phyloP scores from a whole-genome alignment of 495 filamentous ascomycete genomes.

The Hyphodiscus hymeniophilus region DNA sequence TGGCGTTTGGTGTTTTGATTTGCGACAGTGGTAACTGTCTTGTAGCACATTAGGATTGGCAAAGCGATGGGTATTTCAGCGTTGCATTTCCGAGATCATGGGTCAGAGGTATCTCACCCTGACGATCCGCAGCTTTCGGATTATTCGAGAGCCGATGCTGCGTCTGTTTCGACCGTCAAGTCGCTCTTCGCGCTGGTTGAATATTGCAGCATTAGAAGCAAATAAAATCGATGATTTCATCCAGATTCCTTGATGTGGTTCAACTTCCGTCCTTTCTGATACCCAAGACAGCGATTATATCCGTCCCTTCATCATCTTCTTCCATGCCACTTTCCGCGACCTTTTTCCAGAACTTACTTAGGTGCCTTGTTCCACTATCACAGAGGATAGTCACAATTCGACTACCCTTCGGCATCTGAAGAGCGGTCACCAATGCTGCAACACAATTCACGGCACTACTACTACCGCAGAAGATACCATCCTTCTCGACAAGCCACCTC shows the following conservation, averaged over 20 bases:
- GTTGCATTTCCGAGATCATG: background rate
- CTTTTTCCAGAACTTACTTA: slow-evolving; percentile 90
- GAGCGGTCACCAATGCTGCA: slow-evolving; percentile 73
- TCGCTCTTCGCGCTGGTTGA: no score
- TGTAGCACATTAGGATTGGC: slow-evolving; percentile 1
- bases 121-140: background rate
- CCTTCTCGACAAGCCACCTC: slow-evolving; percentile 87
- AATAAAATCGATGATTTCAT: background rate
- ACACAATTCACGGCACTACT: slow-evolving; percentile 95
- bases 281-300: slow-evolving; percentile 21
- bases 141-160: background rate
- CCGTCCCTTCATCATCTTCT: slow-evolving; percentile 28
- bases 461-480: slow-evolving; percentile 90
- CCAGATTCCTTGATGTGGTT: background rate
- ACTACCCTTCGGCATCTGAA: slow-evolving; percentile 56
- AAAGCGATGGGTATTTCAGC: background rate
- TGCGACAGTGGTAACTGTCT: background rate
- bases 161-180: background rate
- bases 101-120: background rate
- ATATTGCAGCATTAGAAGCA: background rate
- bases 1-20: slow-evolving; percentile 15
- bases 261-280: slow-evolving; percentile 8
- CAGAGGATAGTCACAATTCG: slow-evolving; percentile 86
- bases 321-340: slow-evolving; percentile 63
- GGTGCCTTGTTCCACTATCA: slow-evolving; percentile 82